phyloP scores from a whole-genome alignment of 179 eudicot species.

The Beta macrorhiza region DNA sequence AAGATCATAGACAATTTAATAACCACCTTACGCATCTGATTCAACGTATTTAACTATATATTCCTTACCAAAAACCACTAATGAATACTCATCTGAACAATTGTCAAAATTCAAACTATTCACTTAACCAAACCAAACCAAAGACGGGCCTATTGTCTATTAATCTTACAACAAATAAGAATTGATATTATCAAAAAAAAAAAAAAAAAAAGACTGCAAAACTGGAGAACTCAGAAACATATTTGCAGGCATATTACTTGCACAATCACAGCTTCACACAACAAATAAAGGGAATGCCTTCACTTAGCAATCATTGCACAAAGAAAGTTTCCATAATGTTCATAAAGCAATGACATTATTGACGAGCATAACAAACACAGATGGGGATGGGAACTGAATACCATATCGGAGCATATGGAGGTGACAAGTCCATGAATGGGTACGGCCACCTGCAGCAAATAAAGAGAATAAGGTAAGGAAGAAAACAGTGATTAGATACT shows the following conservation, averaged over 20 bases:
- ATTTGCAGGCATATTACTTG: neutral
- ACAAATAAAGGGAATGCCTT: neutral
- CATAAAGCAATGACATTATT: neutral
- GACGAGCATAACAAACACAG: neutral
- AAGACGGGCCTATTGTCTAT: neutral
- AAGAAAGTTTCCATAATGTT: neutral
- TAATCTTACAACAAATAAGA: neutral
- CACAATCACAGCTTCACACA: neutral
- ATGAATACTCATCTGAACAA: neutral
- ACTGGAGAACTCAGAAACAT: neutral
- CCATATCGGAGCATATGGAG: conserved; percentile 83
- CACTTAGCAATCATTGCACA: neutral
- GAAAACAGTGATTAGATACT: neutral
- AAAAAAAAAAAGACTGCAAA: neutral
- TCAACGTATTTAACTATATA: neutral
- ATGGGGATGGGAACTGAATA: conserved; percentile 26
- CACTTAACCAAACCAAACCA: neutral
- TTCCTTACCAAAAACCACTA: neutral
- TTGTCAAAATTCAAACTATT: neutral
- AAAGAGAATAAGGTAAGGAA: neutral
- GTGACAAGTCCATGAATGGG: conserved; percentile 75
- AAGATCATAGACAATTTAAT: neutral
- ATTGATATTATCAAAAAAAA: neutral
- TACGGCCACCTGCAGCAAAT: conserved; percentile 82
- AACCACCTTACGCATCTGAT: neutral